phyloP scores from a whole-genome alignment of 768 basidiomycete genomes.

The Russula brevipes region DNA sequence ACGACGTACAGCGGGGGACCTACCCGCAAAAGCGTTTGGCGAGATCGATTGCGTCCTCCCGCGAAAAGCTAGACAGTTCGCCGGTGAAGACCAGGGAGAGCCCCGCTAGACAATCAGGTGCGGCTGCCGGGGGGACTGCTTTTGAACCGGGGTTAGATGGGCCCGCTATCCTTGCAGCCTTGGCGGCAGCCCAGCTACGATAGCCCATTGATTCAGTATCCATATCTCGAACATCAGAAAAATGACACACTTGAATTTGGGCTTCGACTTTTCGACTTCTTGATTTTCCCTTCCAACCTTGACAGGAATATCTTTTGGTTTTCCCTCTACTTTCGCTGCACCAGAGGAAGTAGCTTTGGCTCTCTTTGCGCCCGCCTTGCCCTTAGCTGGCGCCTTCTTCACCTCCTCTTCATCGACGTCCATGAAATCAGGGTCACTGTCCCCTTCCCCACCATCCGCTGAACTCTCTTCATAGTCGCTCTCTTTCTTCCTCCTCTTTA shows the following conservation, averaged over 20 bases:
- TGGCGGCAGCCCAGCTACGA: slow-evolving; percentile 45
- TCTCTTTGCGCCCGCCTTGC: slow-evolving; percentile 15
- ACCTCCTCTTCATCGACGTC: slow-evolving; percentile 22
- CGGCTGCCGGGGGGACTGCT: slow-evolving; percentile 57
- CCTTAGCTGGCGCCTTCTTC: slow-evolving; percentile 24
- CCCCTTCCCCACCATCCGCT: slow-evolving; percentile 29
- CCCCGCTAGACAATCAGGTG: slow-evolving; percentile 80
- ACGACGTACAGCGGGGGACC: slow-evolving; percentile 29
- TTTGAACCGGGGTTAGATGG: slow-evolving; percentile 56
- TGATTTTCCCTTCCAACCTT: slow-evolving; percentile 18
- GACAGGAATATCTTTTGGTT: slow-evolving; percentile 22
- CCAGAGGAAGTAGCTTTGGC: not conserved
- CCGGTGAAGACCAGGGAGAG: slow-evolving; percentile 95
- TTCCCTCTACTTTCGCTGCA: slow-evolving; percentile 11
- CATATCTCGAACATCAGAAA: not conserved
- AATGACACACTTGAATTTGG: slow-evolving; percentile 36
- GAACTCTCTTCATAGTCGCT: slow-evolving; percentile 35
- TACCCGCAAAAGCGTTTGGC: slow-evolving; percentile 93
- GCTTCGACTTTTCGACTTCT: slow-evolving; percentile 30
- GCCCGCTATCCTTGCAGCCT: slow-evolving; percentile 57
- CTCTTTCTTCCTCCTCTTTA: slow-evolving; percentile 32
- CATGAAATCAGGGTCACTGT: slow-evolving; percentile 25
- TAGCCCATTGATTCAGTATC: not conserved
- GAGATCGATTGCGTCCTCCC: slow-evolving; percentile 81
- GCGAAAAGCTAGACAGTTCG: slow-evolving; percentile 77